Conservation (phyloP, 768 basidiomycete species). For the Leccinum subgranulosum region DNA sequence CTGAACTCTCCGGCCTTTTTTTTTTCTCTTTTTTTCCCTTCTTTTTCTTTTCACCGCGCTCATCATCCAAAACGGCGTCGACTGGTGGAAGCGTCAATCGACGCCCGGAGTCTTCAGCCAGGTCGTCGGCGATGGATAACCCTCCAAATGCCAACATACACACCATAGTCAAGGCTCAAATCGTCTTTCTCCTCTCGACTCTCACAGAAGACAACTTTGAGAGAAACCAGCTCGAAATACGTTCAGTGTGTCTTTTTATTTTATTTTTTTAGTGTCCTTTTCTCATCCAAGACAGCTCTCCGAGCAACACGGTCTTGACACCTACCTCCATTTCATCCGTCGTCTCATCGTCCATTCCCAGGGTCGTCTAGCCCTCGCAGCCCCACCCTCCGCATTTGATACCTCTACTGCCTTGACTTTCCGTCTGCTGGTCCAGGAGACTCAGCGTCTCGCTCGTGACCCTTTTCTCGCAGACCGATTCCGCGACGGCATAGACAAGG, state of each 20-base stretch:
- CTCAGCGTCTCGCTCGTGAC: conserved; percentile 84
- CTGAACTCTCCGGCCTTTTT: conserved; percentile 28
- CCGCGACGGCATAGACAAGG: conserved; percentile 85
- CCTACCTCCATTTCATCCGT: conserved; percentile 96
- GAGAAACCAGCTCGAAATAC: conserved; percentile 90
- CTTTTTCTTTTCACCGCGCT: conserved; percentile 14
- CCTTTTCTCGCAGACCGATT: conserved; percentile 89
- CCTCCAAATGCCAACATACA: conserved; percentile 82
- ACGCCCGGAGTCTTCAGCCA: conserved; percentile 73
- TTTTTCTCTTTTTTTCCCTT: conserved; percentile 22
- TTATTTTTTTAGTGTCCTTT: conserved; percentile 4
- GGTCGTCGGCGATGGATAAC: conserved; percentile 83
- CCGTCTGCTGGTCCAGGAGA: conserved; percentile 83
- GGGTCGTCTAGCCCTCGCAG: conserved; percentile 57
- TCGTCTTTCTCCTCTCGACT: conserved; percentile 94
- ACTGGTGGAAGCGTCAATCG: conserved; percentile 63
- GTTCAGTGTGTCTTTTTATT: conserved; percentile 63
- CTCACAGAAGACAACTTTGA: conserved; percentile 97
- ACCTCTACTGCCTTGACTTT: conserved; percentile 77
- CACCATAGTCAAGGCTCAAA: conserved; percentile 94
- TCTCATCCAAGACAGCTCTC: conserved; percentile 62
- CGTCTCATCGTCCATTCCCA: conserved; percentile 90
- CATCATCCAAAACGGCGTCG: conserved; percentile 59
- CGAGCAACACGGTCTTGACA: conserved; percentile 95
- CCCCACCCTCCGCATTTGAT: conserved; percentile 65